These are phyloP conservation scores for Fraxinus nigra DNA, from an alignment of 305 asterid genomes.

Conservation along the genomic window DNA sequence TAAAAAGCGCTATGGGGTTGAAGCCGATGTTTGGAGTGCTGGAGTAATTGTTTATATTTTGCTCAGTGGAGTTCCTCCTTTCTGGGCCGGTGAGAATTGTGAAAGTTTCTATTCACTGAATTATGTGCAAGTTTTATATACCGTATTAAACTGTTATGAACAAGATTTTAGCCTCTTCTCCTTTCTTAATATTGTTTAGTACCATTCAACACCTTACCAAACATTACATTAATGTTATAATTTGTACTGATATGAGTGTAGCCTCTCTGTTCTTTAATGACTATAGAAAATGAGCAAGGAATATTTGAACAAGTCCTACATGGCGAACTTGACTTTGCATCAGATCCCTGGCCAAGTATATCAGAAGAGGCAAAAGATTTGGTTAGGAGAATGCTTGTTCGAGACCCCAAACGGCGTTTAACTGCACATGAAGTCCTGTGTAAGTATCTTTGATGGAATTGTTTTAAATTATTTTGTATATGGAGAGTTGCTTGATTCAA, in stretches of 20 bases:
- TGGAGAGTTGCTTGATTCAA: background rate
- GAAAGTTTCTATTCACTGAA: background rate
- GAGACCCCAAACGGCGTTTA: conserved; percentile 63
- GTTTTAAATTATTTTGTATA: background rate
- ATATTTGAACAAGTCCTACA: conserved; percentile 70
- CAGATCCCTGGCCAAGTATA: conserved; percentile 78
- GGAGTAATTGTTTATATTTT: conserved; percentile 75
- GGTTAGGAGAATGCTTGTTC: conserved; percentile 62
- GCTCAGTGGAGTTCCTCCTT: conserved; percentile 82
- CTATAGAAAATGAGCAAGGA: conserved; percentile 65
- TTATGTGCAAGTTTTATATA: background rate
- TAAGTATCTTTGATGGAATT: conserved; percentile 29
- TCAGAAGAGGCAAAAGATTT: conserved; percentile 67
- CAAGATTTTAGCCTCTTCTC: background rate
- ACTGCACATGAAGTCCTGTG: conserved; percentile 75
- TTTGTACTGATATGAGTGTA: background rate
- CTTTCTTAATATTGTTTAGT: background rate
- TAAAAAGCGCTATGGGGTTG: conserved; percentile 64
- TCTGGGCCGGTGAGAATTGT: conserved; percentile 66
- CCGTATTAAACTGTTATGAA: background rate
- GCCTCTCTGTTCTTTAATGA: conserved; percentile 4
- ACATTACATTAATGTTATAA: background rate
- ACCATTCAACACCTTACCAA: background rate
- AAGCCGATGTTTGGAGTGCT: conserved; percentile 81
- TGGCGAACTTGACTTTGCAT: conserved; percentile 65